Percentiles rank a stretch among this genome's conserved stretches.
phyloP scores from a whole-genome alignment of 2,329 filamentous ascomycete genomes.

The Hansfordia pulvinata region DNA sequence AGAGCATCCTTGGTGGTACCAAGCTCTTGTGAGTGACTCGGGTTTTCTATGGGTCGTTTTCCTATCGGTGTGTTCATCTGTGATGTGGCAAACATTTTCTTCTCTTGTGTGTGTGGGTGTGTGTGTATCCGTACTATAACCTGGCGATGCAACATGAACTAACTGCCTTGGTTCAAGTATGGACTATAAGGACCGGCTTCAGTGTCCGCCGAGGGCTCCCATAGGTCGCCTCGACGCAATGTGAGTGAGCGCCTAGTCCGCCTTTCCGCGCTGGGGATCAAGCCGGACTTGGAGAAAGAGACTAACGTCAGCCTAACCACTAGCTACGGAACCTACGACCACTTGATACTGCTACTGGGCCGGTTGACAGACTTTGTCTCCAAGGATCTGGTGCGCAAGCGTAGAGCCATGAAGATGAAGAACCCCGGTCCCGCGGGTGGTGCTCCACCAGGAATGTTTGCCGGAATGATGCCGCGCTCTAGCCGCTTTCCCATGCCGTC shows the following conservation, averaged over 20 bases:
- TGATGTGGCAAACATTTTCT: too few species aligned
- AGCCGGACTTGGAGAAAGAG: background rate
- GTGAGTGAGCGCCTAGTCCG: conserved; percentile 32
- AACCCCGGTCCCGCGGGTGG: conserved; percentile 36
- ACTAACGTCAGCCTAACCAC: conserved; percentile 9
- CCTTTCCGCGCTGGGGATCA: background rate
- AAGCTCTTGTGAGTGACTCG: conserved; percentile 74
- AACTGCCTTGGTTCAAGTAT: conserved; percentile 36
- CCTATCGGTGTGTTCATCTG: too few species aligned
- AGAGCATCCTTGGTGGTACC: conserved; percentile 79
- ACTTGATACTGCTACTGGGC: conserved; percentile 69
- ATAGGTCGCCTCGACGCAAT: conserved; percentile 63
- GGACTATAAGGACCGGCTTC: conserved; percentile 69
- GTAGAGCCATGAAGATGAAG: conserved; percentile 47
- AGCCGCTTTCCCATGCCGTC: conserved; percentile 35
- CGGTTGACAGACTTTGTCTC: conserved; percentile 68
- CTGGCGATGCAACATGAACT: too few species aligned
- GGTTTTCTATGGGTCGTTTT: background rate
- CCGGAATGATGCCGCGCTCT: conserved; percentile 40
- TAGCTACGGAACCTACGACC: conserved; percentile 81
- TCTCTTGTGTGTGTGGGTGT: too few species aligned
- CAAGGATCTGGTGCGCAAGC: conserved; percentile 66
- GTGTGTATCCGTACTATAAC: too few species aligned
- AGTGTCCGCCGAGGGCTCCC: conserved; percentile 74
- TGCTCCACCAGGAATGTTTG: conserved; percentile 31